phyloP scores from a whole-genome alignment of 2,329 filamentous ascomycete genomes.

The Penicillium sp. region DNA sequence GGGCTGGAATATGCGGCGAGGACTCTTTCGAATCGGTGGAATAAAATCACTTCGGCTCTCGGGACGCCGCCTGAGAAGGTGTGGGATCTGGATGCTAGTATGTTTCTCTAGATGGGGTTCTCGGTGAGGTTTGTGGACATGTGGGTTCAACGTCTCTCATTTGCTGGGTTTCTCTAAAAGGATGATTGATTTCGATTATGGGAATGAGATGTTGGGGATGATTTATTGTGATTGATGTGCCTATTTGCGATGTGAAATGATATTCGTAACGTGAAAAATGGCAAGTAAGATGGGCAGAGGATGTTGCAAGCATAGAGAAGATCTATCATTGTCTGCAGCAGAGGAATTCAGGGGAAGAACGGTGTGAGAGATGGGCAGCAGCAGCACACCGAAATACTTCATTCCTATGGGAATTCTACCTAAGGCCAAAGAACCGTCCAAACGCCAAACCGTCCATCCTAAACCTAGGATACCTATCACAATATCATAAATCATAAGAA shows the following conservation, averaged over 20 bases:
- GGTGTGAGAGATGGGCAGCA: not conserved
- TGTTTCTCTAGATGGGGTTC: not conserved
- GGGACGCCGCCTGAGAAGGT: not conserved
- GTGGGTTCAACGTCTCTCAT: no score
- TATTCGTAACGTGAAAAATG: no score
- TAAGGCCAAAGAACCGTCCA: not conserved
- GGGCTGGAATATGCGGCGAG: not conserved
- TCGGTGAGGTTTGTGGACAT: no score
- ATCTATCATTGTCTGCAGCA: no score
- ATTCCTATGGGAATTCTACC: not conserved
- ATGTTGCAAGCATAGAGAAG: no score
- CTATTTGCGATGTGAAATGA: no score
- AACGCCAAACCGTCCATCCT: not conserved
- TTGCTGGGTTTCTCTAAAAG: not conserved
- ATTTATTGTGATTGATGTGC: no score
- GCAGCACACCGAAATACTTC: not conserved
- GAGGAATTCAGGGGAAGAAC: not conserved
- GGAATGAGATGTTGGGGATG: no score
- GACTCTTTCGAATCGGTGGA: not conserved
- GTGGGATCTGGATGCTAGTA: not conserved
- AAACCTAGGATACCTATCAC: not conserved
- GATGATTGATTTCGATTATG: no score
- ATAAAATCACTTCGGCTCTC: not conserved
- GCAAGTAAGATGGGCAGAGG: no score
- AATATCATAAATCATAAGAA: conserved; percentile 3